Conservation (phyloP, 2,329 filamentous ascomycete genomes). For the Endothia cerciana region DNA sequence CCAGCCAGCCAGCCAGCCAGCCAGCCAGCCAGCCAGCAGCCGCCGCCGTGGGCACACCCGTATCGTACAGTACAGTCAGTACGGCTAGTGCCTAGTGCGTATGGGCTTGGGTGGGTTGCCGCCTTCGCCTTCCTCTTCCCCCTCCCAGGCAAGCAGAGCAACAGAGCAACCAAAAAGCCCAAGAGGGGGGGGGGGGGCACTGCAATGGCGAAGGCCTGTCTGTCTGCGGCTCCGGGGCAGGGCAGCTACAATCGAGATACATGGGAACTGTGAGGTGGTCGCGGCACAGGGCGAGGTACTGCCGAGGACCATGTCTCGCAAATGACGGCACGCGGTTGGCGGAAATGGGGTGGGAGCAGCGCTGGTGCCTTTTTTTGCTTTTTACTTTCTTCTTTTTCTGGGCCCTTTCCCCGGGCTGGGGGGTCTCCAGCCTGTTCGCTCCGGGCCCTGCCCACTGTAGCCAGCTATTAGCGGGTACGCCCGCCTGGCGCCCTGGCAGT, state of each 20-base stretch:
- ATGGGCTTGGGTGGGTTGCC: slow-evolving; percentile 5
- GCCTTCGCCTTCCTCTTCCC: slow-evolving; percentile 1
- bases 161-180: background rate
- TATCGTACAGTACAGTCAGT: background rate
- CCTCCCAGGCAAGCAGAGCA: background rate
- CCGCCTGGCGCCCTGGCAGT: slow-evolving; percentile 14
- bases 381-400: background rate
- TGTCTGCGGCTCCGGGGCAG: slow-evolving; percentile 5
- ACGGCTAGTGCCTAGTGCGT: background rate
- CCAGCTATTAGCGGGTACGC: slow-evolving; percentile 21
- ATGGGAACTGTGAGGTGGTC: background rate
- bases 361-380: slow-evolving; percentile 1
- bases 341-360: slow-evolving; percentile 1
- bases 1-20: background rate
- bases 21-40: background rate
- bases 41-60: background rate
- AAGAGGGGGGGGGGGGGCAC: background rate
- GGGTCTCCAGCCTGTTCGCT: slow-evolving; percentile 2
- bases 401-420: slow-evolving; percentile 4
- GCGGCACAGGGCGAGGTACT: slow-evolving; percentile 18
- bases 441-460: background rate
- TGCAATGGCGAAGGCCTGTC: slow-evolving; percentile 7
- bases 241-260: slow-evolving; percentile 21
- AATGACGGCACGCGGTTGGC: slow-evolving; percentile 19
- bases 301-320: slow-evolving; percentile 21